A percentile compares a stretch with the other conserved stretches of the same genome.
Conservation (phyloP, 768 basidiomycete genomes). For the Asterophora parasitica region DNA sequence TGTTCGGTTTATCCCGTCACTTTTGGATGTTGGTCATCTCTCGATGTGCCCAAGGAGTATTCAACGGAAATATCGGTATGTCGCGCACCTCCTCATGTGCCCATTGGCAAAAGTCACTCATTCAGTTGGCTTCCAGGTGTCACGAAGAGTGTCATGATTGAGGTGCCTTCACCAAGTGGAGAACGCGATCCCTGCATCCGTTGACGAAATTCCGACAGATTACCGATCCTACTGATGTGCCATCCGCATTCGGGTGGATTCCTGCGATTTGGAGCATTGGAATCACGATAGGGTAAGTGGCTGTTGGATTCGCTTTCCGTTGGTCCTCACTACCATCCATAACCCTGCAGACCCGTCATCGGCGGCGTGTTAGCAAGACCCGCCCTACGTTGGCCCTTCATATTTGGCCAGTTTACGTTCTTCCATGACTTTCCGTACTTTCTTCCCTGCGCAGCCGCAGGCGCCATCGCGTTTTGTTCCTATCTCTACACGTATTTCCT, state of each 20-base stretch:
- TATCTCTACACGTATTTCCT: conserved; percentile 16
- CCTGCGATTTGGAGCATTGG: conserved; percentile 13
- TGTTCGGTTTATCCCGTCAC: conserved; percentile 27
- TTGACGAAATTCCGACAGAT: conserved; percentile 7
- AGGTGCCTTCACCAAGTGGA: background rate
- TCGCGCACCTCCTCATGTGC: background rate
- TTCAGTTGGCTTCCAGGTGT: background rate
- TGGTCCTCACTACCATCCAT: background rate
- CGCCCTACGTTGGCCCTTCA: conserved; percentile 21
- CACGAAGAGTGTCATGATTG: conserved; percentile 3
- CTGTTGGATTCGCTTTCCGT: too few relatives aligned
- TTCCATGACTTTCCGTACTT: conserved; percentile 28
- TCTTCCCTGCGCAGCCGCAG: conserved; percentile 21
- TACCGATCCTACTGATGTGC: conserved; percentile 8
- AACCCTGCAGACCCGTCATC: conserved; percentile 18
- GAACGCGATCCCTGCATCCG: background rate
- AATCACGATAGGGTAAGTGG: conserved; percentile 19
- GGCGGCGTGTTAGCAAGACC: conserved; percentile 27
- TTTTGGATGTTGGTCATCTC: conserved; percentile 27
- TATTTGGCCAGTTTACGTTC: conserved; percentile 20
- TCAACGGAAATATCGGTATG: conserved; percentile 38
- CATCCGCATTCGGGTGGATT: conserved; percentile 9
- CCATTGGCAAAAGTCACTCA: too few relatives aligned
- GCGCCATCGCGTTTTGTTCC: conserved; percentile 12
- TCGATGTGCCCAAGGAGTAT: conserved; percentile 27